Evolutionary conservation across 2,329 filamentous ascomycete species (phyloP), one percentile per base, ranked within the genome.

Genomic region (Botrytis aclada): DNA sequence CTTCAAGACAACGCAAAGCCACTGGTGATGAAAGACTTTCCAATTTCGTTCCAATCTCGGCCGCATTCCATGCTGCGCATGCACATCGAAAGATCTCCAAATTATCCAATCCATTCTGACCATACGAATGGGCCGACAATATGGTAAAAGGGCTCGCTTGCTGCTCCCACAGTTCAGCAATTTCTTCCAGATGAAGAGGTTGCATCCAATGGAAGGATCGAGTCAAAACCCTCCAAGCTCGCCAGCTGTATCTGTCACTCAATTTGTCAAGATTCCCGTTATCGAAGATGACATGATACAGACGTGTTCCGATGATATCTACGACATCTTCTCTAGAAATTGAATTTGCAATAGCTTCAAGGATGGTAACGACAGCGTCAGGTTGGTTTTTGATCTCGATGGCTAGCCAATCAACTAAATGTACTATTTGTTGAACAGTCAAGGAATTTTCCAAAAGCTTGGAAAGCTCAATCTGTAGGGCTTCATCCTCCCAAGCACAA

Each of bases 321-420:
- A 81, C 80, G 56, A 79, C 78, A 8, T 80, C 79, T 64, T 83
- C 81, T 61, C 80, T 76, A 14, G 74, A 78, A 18, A 84, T 77
- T n/a, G 83, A 81, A 8, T 78, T 77, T 61, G 81, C 79, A 65
- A 84, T 79, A 29, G 81, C 82, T 67, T 83, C 82, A 25, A 83
- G 77, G 39, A 84, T 78, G 25, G 83, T 78, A 61, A 79, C 78
- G 22, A 80, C 79, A n/a, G 79, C 76, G 70, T 72, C 64, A 12
- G 76, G 75, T 54, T 79, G 71, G 67, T 78, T 67, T 25, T 72
- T 60, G 63, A 75, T 72, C 70, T 81, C 74, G 20, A 75, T 73
- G 25, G 78, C 76, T 18, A 84, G 73, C 75, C 78, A 81, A 16
- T 84, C 82, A 7, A 84, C 71, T 12, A 83, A 76, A 32, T 82